Percentiles rank a stretch among this genome's conserved stretches.
Conservation (phyloP, 2,329 filamentous ascomycete species). For the Monilinia vaccinii-corymbosi region DNA sequence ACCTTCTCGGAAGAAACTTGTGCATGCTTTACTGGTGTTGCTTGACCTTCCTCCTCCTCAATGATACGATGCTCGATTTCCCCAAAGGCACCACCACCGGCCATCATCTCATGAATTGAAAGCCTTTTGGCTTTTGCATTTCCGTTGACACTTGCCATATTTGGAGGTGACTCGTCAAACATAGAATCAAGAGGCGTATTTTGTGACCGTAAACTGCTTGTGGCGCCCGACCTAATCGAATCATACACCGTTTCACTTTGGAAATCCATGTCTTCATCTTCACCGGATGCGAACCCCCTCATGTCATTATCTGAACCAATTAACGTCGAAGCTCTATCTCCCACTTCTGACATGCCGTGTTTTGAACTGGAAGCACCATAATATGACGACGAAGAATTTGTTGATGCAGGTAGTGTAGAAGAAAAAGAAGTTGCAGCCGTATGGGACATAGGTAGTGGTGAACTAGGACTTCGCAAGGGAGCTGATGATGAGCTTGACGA, state of each 20-base stretch:
- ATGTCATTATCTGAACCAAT: slow-evolving; percentile 62
- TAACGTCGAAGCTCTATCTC: slow-evolving; percentile 47
- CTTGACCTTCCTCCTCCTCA: slow-evolving; percentile 51
- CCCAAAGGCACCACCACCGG: slow-evolving; percentile 40
- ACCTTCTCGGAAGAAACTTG: slow-evolving; percentile 15
- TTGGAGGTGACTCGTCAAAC: slow-evolving; percentile 69
- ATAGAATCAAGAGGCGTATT: slow-evolving; percentile 69
- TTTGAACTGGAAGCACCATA: slow-evolving; percentile 17
- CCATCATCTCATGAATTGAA: slow-evolving; percentile 27
- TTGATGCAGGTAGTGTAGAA: slow-evolving; percentile 37
- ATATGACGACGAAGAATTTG: slow-evolving; percentile 22
- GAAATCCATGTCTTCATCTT: slow-evolving; percentile 71
- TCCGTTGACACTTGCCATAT: slow-evolving; percentile 39
- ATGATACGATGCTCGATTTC: slow-evolving; percentile 48
- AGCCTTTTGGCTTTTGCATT: slow-evolving; percentile 28
- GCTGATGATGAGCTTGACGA: slow-evolving; percentile 33
- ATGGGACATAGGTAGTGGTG: slow-evolving; percentile 25
- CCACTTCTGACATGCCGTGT: slow-evolving; percentile 21
- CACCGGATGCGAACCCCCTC: slow-evolving; percentile 55
- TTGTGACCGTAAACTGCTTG: slow-evolving; percentile 54
- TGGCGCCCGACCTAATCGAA: slow-evolving; percentile 63
- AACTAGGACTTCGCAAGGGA: slow-evolving; percentile 22
- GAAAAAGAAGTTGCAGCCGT: slow-evolving; percentile 30
- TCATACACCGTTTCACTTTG: slow-evolving; percentile 72
- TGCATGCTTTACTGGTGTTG: slow-evolving; percentile 37